Evolutionary conservation across 495 filamentous ascomycete genomes (phyloP).

Genomic region (Penicillium macrosclerotiorum): DNA sequence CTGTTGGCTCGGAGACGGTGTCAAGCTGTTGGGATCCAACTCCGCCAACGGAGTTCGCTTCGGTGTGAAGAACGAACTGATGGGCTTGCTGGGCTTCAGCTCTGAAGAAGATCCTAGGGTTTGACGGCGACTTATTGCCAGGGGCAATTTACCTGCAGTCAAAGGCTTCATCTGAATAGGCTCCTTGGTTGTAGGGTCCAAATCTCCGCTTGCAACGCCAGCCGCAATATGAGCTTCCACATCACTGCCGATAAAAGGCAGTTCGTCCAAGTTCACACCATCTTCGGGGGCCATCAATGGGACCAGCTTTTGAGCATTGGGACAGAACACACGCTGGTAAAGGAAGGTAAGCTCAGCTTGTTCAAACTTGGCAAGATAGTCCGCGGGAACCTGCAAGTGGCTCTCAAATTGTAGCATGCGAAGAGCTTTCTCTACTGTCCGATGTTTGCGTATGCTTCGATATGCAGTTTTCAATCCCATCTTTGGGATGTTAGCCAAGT

Average conservation of each 20-base stretch:
- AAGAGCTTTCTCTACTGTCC: conserved; percentile 78
- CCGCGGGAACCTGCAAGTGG: conserved; percentile 70
- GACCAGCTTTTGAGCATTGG: conserved; percentile 64
- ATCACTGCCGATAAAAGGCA: conserved; percentile 76
- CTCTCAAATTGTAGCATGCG: conserved; percentile 83
- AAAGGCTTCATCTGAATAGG: conserved; percentile 50
- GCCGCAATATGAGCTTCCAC: conserved; percentile 67
- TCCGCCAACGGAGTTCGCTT: conserved; percentile 77
- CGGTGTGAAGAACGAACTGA: conserved; percentile 75
- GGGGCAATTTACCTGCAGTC: conserved; percentile 20
- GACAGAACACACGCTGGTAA: conserved; percentile 92
- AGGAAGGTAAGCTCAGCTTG: conserved; percentile 91
- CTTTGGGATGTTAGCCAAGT: conserved; percentile 75
- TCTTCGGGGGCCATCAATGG: conserved; percentile 63
- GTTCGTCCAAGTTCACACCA: conserved; percentile 57
- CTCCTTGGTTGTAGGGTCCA: conserved; percentile 86
- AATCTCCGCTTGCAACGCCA: conserved; percentile 76
- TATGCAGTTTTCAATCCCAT: conserved; percentile 95
- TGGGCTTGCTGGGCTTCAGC: conserved; percentile 63
- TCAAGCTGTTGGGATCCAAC: conserved; percentile 83
- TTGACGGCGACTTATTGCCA: conserved; percentile 37
- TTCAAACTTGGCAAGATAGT: conserved; percentile 74
- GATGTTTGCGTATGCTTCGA: conserved; percentile 83
- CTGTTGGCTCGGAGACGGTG: conserved; percentile 66
- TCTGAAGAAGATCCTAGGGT: conserved; percentile 48